Evolutionary conservation across 306 rosid species (phyloP), one percentile per base, ranked within the genome.

Genomic region (Malus asiatica): DNA sequence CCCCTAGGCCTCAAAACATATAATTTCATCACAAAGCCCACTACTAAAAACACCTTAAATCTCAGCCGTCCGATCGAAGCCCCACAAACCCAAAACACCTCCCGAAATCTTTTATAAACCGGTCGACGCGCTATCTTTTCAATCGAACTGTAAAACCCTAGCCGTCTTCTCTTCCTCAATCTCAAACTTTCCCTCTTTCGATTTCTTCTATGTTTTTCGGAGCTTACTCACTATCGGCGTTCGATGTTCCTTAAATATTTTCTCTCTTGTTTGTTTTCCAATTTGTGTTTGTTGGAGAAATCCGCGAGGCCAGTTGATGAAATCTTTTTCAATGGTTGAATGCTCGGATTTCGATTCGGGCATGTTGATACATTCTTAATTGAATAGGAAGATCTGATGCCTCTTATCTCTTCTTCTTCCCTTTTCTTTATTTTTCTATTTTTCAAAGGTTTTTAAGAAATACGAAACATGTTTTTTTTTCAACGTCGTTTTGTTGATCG

Each of bases 301-400:
- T 30, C 25, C 12, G n/a, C 9, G 76, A 63, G 79, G 68, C 16
- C 86, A 79, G 29, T 68, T 80, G 90, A 84, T 61, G 90, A 80
- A 71, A 45, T 11, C n/a, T 53, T 68, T 84, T 64, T 66, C 38
- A 66, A 73, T 44, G 53, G 77, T 76, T 74, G 86, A 84, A 79
- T 74, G 76, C 82, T 78, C 61, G 11, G 55, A 23, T 55, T 79
- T 45, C 5, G 73, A 75, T 77, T 67, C 48, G 85, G 81, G 86
- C 68, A 52, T 80, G 2, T 32, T 87, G 90, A 87, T 77, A 59
- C 72, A 40, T 70, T 81, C 19, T 32, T 60, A 12, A 7, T 76
- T 82, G 81, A 68, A 87, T 84, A 87, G 88, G 90, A 87, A 87
- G 88, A 86, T 84, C 86, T 80, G 90, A 87, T 87, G 86, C 86